Percentiles rank a stretch among this genome's conserved stretches.
Evolutionary conservation across 2,329 filamentous ascomycete genomes (phyloP).

Genomic region (Pseudogymnoascus sp.): DNA sequence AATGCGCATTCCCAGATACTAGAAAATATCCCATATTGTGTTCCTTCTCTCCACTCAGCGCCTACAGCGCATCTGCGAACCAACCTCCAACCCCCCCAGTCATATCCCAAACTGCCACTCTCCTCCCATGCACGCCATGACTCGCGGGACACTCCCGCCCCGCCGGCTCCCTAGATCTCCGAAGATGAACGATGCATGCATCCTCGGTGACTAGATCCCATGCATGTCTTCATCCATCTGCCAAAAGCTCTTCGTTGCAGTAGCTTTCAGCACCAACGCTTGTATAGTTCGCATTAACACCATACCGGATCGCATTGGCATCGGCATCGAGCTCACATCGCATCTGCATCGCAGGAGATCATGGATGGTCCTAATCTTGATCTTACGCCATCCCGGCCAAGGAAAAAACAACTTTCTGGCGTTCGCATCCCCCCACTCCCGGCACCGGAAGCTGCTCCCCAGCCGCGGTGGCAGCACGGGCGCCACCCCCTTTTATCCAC

Average conservation of each 20-base stretch:
- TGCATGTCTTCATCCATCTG: background rate
- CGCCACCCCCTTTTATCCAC: background rate
- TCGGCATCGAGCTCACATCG: background rate
- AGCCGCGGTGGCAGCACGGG: background rate
- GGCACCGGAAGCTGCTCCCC: background rate
- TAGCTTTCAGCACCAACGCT: background rate
- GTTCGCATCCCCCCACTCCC: background rate
- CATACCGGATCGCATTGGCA: background rate
- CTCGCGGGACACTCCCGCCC: background rate
- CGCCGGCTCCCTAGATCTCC: background rate
- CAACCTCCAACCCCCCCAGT: background rate
- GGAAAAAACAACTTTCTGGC: background rate
- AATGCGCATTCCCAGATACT: background rate
- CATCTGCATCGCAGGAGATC: background rate
- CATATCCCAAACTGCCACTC: background rate
- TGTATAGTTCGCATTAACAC: background rate
- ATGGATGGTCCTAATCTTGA: background rate
- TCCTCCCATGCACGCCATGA: background rate
- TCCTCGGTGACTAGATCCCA: background rate
- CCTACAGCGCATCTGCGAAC: background rate
- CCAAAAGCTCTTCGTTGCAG: background rate
- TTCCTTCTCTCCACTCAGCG: background rate
- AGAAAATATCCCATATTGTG: background rate
- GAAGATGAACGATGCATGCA: slow-evolving; percentile 1
- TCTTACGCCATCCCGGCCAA: background rate